These are phyloP conservation scores for Microcos paniculata DNA, from an alignment of 345 rosid species.

Conservation along the genomic window DNA sequence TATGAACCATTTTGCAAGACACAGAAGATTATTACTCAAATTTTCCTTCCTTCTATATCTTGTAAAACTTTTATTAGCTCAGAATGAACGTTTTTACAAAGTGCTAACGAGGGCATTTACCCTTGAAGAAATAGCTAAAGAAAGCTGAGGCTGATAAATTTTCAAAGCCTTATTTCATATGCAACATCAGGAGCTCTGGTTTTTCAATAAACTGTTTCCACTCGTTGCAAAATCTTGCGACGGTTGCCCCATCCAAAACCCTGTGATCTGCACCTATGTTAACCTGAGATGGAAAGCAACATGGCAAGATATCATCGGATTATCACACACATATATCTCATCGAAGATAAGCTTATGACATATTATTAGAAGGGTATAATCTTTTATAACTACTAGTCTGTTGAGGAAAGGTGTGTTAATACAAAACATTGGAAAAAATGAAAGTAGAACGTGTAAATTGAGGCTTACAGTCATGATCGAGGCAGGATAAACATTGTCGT, in stretches of 20 bases:
- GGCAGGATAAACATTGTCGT: constrained; percentile 60
- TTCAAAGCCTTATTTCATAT: constrained; percentile 46
- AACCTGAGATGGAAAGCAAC: constrained; percentile 38
- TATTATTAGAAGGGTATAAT: too few species aligned
- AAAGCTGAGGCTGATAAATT: neutral
- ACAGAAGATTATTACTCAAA: too few species aligned
- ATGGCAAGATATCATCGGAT: constrained; percentile 6
- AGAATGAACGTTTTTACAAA: too few species aligned
- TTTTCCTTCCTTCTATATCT: too few species aligned
- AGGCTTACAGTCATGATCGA: constrained; percentile 74
- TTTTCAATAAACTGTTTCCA: constrained; percentile 86
- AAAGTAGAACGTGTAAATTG: neutral
- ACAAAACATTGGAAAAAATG: neutral
- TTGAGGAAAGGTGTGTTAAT: neutral
- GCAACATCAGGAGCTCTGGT: constrained; percentile 80
- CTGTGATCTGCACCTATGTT: constrained; percentile 91
- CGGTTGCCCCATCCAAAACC: constrained; percentile 92
- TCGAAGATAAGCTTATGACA: neutral
- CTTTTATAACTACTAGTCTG: neutral
- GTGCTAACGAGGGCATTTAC: neutral
- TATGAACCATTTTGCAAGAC: too few species aligned
- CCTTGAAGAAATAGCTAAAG: neutral
- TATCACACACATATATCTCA: neutral
- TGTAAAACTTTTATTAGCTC: too few species aligned
- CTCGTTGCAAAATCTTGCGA: constrained; percentile 80